Evolutionary conservation across 2,329 filamentous ascomycete species (phyloP), one percentile per base, ranked within the genome.

Genomic region (Fusarium compactum): DNA sequence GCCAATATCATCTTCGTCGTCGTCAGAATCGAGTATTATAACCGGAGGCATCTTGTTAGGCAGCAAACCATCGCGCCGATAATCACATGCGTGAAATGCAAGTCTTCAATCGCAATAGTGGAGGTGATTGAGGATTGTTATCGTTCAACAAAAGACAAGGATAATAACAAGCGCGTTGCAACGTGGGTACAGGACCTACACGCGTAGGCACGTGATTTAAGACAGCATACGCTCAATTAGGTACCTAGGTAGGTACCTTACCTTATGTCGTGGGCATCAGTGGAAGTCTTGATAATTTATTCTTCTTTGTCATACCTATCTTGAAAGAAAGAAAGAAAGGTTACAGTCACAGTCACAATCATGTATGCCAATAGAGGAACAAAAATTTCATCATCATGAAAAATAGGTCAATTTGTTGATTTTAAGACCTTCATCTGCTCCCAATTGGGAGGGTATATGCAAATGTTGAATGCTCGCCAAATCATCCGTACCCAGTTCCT

Each of bases 401-500:
- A 74, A 72, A 68, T 60, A 59, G 72, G 71, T 70, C 74, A 74
- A 72, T 76, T 72, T 76, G 72, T 76, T 74, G 74, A 76, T 74
- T 70, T 67, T 74, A 74, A 71, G 69, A 76, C 73, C 70, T 67
- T 63, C 65, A 60, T 70, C 67, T 69, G 61, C 75, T 74, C 75
- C 76, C 71, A 78, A 80, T 68, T 59, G 71, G 77, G 75, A 77
- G 76, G 65, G 73, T 76, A 77, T 78, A 78, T 77, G 78, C 78
- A 77, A 79, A 80, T 81, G 79, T 81, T 81, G 79, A 81, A 81
- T 81, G 78, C 74, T 76, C 78, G 79, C 77, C 78, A 66, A 73
- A 70, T 74, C 75, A 69, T 70, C 72, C 73, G 63, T 66, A 66
- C 70, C 76, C 73, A 74, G 67, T 66, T 73, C 76, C 77, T 74